A percentile compares a stretch with the other conserved stretches of the same genome.
Conservation (phyloP, 257 asterid genomes). For the Plantago elongata region DNA sequence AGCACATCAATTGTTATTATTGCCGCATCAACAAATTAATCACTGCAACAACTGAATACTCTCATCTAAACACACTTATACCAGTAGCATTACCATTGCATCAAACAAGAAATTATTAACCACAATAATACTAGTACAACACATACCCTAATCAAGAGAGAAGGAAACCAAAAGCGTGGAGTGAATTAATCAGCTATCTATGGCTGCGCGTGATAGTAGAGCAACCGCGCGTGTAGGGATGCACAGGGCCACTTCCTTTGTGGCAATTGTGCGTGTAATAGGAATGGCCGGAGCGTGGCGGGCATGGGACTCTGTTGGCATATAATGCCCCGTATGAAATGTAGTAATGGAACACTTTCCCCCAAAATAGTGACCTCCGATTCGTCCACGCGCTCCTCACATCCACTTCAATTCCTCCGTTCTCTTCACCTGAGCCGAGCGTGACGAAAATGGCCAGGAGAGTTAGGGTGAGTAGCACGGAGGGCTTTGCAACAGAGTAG, state of each 20-base stretch:
- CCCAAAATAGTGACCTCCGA: slow-evolving; percentile 71
- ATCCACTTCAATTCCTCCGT: slow-evolving; percentile 12
- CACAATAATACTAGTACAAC: too few relatives aligned
- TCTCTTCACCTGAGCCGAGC: slow-evolving; percentile 19
- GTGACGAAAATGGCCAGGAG: slow-evolving; percentile 27
- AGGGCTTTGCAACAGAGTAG: slow-evolving; percentile 12
- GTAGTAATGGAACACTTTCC: slow-evolving; percentile 41
- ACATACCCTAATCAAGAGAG: too few relatives aligned
- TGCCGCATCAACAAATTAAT: too few relatives aligned
- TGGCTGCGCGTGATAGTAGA: slow-evolving; percentile 87
- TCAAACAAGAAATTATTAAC: too few relatives aligned
- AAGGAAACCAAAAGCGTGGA: too few relatives aligned
- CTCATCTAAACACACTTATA: too few relatives aligned
- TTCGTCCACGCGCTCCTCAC: neutral
- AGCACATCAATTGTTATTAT: too few relatives aligned
- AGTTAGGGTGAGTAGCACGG: slow-evolving; percentile 12
- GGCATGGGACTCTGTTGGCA: slow-evolving; percentile 71
- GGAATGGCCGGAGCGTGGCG: slow-evolving; percentile 85
- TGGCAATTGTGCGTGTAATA: slow-evolving; percentile 72
- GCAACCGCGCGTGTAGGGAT: slow-evolving; percentile 75
- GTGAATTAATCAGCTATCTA: slow-evolving; percentile 21
- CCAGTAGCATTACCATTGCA: too few relatives aligned
- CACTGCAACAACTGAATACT: too few relatives aligned
- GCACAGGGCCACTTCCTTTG: slow-evolving; percentile 61
- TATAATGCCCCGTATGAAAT: slow-evolving; percentile 74